phyloP scores from a whole-genome alignment of 352 stramenopile genomes.

The Phytophthora gonapodyides region DNA sequence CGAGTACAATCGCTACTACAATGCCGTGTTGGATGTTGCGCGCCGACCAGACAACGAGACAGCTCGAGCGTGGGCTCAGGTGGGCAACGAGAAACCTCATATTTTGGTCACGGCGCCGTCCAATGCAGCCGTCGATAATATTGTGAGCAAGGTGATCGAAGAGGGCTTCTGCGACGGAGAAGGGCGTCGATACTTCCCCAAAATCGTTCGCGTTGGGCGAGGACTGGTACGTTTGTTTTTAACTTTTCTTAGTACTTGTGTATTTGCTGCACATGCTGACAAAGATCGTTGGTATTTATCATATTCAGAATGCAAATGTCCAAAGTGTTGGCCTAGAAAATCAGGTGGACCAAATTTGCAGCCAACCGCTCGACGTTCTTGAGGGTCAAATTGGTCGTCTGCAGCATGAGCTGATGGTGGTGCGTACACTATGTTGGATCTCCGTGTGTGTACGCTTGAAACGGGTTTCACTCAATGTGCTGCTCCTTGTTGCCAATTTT shows the following conservation, averaged over 20 bases:
- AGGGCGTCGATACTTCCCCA: constrained; percentile 93
- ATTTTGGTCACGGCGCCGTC: constrained; percentile 94
- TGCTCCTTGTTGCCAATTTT: not conserved
- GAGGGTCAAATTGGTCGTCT: constrained; percentile 65
- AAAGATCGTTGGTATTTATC: not conserved
- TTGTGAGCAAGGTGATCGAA: constrained; percentile 96
- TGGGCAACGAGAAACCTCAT: constrained; percentile 92
- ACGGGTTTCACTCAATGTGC: not conserved
- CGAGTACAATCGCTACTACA: constrained; percentile 94
- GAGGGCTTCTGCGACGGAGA: constrained; percentile 95
- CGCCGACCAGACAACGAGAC: constrained; percentile 80
- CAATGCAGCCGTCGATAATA: constrained; percentile 97
- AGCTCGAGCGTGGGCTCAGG: constrained; percentile 76
- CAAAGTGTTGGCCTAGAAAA: constrained; percentile 82
- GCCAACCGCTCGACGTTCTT: constrained; percentile 71
- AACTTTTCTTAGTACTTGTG: no score
- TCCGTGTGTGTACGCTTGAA: not conserved
- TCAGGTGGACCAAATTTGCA: constrained; percentile 85
- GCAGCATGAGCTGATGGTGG: constrained; percentile 52
- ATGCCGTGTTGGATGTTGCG: constrained; percentile 84
- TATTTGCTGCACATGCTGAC: not conserved
- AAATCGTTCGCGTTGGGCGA: constrained; percentile 93
- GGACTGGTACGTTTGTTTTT: constrained; percentile 56
- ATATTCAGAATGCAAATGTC: constrained; percentile 67
- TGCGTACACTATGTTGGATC: constrained; percentile 32